Conservation (phyloP, 23 red algal genomes). For the Gracilariopsis chorda region DNA sequence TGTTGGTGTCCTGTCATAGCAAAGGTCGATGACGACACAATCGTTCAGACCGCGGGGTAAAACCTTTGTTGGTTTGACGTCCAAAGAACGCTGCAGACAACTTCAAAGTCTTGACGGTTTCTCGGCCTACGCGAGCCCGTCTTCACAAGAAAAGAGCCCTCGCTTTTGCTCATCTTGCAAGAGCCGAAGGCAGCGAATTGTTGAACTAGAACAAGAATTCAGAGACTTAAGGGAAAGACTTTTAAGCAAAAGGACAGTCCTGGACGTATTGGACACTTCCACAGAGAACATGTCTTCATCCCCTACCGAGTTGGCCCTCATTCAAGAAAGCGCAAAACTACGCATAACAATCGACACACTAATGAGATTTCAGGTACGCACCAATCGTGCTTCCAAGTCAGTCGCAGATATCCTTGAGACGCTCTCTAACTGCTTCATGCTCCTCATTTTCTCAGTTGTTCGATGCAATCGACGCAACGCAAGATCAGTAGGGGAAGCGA, state of each 20-base stretch:
- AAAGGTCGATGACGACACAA: background rate
- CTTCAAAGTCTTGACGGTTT: slow-evolving; percentile 40
- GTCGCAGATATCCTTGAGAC: background rate
- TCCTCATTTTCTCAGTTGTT: background rate
- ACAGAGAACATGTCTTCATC: slow-evolving; percentile 8
- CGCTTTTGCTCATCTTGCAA: background rate
- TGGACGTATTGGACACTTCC: slow-evolving; percentile 6
- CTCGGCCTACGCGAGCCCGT: background rate
- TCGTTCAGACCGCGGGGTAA: slow-evolving; percentile 34
- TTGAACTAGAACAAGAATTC: slow-evolving; percentile 23
- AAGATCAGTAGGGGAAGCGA: background rate
- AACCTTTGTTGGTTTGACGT: slow-evolving; percentile 42
- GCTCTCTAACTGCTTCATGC: background rate
- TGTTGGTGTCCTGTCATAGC: no score
- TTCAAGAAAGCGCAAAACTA: slow-evolving; percentile 49
- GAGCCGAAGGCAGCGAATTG: background rate
- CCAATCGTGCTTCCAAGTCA: no score
- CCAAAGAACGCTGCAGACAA: slow-evolving; percentile 6
- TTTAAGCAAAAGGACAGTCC: slow-evolving; percentile 9
- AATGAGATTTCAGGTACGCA: slow-evolving; percentile 57
- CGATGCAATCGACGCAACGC: background rate
- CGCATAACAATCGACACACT: slow-evolving; percentile 38
- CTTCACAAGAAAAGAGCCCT: background rate
- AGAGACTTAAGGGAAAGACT: slow-evolving; percentile 10
- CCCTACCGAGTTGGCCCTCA: background rate